These are phyloP conservation scores for Silene noctiflora DNA, from an alignment of 179 eudicot genomes.

Conservation along the genomic window DNA sequence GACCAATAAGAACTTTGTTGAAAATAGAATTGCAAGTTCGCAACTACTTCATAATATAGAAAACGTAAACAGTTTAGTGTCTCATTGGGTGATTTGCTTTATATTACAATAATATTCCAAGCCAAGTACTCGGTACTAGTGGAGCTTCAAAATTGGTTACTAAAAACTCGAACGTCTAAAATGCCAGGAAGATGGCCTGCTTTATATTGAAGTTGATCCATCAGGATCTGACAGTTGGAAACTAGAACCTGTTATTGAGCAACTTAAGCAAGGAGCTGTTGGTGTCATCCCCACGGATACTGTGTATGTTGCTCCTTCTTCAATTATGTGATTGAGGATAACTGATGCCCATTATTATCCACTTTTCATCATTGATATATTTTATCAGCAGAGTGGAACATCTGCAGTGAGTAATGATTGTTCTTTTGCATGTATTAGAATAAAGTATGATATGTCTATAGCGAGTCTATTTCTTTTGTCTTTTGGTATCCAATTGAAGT, in stretches of 20 bases:
- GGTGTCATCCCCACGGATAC: conserved; percentile 97
- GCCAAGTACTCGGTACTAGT: no score
- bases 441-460: background rate
- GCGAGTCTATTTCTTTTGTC: background rate
- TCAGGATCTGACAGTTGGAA: conserved; percentile 75
- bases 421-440: background rate
- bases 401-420: background rate
- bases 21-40: background rate
- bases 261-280: conserved; percentile 76
- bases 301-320: conserved; percentile 48
- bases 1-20: background rate
- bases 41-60: background rate
- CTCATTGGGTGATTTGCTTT: background rate
- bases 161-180: background rate
- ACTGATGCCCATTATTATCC: background rate
- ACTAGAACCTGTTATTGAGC: conserved; percentile 62
- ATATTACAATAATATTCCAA: background rate
- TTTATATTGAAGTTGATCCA: conserved; percentile 79
- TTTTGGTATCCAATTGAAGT: background rate
- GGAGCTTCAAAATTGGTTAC: background rate
- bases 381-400: background rate
- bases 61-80: background rate
- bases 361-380: background rate
- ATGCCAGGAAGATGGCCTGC: conserved; percentile 58
- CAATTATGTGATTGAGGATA: background rate